Conservation (phyloP, 2,329 filamentous ascomycete species). For the Metarhizium brunneum region DNA sequence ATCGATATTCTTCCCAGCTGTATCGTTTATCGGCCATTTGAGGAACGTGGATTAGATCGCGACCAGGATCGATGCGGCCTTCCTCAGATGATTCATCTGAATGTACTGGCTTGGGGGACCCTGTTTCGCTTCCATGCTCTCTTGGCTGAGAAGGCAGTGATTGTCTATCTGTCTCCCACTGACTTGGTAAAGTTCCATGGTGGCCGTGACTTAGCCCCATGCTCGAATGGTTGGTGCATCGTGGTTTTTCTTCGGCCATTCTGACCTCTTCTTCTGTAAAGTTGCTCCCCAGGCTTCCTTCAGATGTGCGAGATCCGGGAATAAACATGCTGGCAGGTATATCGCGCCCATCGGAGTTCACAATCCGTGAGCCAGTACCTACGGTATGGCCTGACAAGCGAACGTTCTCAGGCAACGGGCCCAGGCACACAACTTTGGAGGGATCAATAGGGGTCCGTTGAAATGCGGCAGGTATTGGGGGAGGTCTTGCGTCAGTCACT, state of each 20-base stretch:
- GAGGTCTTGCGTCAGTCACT: neutral
- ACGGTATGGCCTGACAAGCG: slow-evolving; percentile 15
- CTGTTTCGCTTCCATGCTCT: neutral
- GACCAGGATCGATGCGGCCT: slow-evolving; percentile 33
- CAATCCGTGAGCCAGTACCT: slow-evolving; percentile 5
- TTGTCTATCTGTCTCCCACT: neutral
- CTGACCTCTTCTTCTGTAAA: slow-evolving; percentile 45
- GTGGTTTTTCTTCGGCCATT: slow-evolving; percentile 18
- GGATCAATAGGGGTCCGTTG: slow-evolving; percentile 44
- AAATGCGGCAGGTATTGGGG: slow-evolving; percentile 13
- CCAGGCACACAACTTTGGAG: slow-evolving; percentile 43
- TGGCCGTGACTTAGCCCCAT: neutral
- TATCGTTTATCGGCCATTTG: slow-evolving; percentile 40
- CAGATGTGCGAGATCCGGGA: slow-evolving; percentile 10
- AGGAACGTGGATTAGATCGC: slow-evolving; percentile 41
- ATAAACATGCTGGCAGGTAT: slow-evolving; percentile 3
- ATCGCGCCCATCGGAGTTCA: slow-evolving; percentile 3
- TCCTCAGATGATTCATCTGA: neutral
- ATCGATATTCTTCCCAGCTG: slow-evolving; percentile 37
- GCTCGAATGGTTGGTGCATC: slow-evolving; percentile 13
- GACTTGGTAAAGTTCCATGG: neutral
- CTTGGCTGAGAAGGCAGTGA: neutral
- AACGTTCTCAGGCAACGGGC: slow-evolving; percentile 41
- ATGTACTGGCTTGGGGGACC: neutral
- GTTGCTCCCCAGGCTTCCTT: slow-evolving; percentile 43